Evolutionary conservation across 345 rosid species (phyloP), one percentile per base, ranked within the genome.

Genomic region (Hypericum perforatum): DNA sequence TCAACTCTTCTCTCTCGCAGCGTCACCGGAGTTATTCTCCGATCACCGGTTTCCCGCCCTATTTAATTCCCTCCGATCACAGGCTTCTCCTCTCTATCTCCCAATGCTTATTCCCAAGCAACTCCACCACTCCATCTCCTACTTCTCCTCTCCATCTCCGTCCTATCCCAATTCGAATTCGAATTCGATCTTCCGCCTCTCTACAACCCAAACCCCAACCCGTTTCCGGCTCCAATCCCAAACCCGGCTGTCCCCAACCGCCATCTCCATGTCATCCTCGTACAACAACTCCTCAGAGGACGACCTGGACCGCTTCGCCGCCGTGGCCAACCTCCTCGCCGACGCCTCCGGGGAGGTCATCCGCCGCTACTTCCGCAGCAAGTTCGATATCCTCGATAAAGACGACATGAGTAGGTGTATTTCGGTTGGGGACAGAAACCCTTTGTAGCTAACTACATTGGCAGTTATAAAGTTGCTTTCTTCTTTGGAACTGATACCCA

Each of bases 331-430:
- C 65, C 55, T 41, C 14, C 70, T 85, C 2, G 98, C 95, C 12
- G 89, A 91, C 54, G 96, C 98, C 22, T 82, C 96, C 22, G 96
- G 96, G 7, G 83, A 76, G 41, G 96, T 87, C 41, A 91, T 91
- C 32, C 80, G 90, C 54, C 72, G 62, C 54, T 87, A 82, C 49
- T 91, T 91, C 58, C 74, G 98, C 9, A 85, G 81, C 73, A 87
- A 79, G 52, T 72, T 91, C 55, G 95, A 91, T 36, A 81, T 91
- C 36, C 68, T 91, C 16, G 95, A 91, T 2, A 91, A 91, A 67
- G 86, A 70, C 36, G 98, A 91, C 58, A 53, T 63, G 76, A 87
- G 95, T 87, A 57, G 64, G 95, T 70, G 8, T 12, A 22, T 22
- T 22, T 4, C 32, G 32, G 32, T 22, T 22, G 1, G 32, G 32